These are phyloP conservation scores for Priceomyces haplophilus DNA, from an alignment of 805 yeast species.

Conservation along the genomic window DNA sequence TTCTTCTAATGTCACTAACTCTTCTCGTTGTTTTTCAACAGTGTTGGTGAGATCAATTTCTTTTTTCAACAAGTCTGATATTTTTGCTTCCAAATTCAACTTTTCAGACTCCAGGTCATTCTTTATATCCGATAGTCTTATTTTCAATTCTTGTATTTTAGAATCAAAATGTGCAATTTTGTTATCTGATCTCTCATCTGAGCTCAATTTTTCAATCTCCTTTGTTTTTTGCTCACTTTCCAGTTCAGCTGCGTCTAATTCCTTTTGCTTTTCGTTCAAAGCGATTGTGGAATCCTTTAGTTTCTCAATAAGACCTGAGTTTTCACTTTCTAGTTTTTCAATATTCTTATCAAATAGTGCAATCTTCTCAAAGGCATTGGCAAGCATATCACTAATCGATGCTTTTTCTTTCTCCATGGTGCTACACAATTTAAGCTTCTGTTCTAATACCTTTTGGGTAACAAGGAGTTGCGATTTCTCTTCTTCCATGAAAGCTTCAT, in stretches of 20 bases:
- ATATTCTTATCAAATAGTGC: conserved; percentile 2
- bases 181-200: background rate
- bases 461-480: conserved; percentile 5
- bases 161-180: background rate
- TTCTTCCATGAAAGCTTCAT: conserved; percentile 3
- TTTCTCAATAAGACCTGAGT: conserved; percentile 3
- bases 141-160: conserved; percentile 1
- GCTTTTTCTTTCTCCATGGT: conserved; percentile 5
- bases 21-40: background rate
- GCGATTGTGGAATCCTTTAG: background rate
- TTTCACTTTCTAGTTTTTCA: conserved; percentile 2
- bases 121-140: background rate
- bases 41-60: background rate
- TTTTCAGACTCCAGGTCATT: background rate
- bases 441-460: conserved; percentile 4
- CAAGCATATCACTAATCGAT: conserved; percentile 3
- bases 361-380: conserved; percentile 4
- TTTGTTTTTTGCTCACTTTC: background rate
- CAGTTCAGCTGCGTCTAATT: background rate
- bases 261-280: background rate
- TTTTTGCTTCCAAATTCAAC: background rate
- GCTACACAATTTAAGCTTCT: conserved; percentile 2
- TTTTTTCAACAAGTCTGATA: background rate
- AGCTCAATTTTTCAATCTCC: background rate
- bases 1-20: conserved; percentile 6